A percentile compares a stretch with the other conserved stretches of the same genome.
phyloP scores from a whole-genome alignment of 2,329 filamentous ascomycete genomes.

The Domatiomyces globalis region DNA sequence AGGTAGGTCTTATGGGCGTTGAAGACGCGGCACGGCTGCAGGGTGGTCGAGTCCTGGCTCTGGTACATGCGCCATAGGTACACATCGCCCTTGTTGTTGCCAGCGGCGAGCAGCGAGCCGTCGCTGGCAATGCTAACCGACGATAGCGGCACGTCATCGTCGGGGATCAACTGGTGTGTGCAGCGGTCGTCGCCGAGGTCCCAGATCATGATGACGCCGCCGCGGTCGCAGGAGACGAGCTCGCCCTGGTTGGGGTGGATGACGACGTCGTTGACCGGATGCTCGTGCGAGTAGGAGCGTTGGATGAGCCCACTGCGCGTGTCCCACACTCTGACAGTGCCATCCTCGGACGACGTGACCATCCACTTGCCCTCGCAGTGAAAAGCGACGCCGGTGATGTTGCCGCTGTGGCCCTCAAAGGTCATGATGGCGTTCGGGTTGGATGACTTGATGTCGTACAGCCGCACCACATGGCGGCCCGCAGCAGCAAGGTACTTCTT shows the following conservation, averaged over 20 bases:
- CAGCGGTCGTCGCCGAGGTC: slow-evolving; percentile 95
- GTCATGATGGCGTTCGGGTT: slow-evolving; percentile 86
- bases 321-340: slow-evolving; percentile 95
- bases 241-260: slow-evolving; percentile 98
- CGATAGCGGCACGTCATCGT: slow-evolving; percentile 84
- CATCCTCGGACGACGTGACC: slow-evolving; percentile 94
- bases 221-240: slow-evolving; percentile 88
- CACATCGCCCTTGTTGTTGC: slow-evolving; percentile 90
- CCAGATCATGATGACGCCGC: slow-evolving; percentile 89
- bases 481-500: slow-evolving; percentile 85
- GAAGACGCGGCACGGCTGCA: slow-evolving; percentile 79
- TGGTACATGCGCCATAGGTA: slow-evolving; percentile 95
- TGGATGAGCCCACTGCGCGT: slow-evolving; percentile 74
- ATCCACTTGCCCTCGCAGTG: slow-evolving; percentile 99
- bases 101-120: slow-evolving; percentile 80
- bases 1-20: slow-evolving; percentile 85
- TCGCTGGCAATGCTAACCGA: slow-evolving; percentile 95
- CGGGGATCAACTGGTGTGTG: slow-evolving; percentile 87
- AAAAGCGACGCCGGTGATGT: slow-evolving; percentile 92
- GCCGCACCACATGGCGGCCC: slow-evolving; percentile 75
- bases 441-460: slow-evolving; percentile 97
- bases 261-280: slow-evolving; percentile 92
- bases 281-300: slow-evolving; percentile 80
- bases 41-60: slow-evolving; percentile 63
- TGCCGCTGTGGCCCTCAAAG: slow-evolving; percentile 90